These are phyloP conservation scores for Aspergillus fijiensis DNA, from an alignment of 2,329 filamentous ascomycete species.

Conservation along the genomic window DNA sequence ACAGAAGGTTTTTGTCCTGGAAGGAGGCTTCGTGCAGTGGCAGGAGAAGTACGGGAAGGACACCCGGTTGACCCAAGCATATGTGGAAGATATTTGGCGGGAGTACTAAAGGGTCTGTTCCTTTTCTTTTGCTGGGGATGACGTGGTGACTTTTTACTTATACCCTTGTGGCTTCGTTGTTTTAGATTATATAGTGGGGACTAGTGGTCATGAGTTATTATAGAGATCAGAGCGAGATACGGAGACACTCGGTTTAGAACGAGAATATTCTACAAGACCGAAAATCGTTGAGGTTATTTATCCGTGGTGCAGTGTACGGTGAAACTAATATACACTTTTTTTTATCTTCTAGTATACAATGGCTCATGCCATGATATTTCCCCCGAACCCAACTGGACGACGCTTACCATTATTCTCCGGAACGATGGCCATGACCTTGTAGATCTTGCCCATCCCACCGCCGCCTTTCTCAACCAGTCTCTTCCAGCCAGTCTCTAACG, in stretches of 20 bases:
- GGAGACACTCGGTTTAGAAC: not conserved
- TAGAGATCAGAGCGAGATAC: not conserved
- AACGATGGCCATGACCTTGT: slow-evolving; percentile 88
- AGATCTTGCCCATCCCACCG: slow-evolving; percentile 88
- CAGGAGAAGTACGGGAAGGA: slow-evolving; percentile 78
- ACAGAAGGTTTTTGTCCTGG: slow-evolving; percentile 79
- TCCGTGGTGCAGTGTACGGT: too few species aligned
- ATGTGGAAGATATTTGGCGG: slow-evolving; percentile 80
- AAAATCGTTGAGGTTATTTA: too few species aligned
- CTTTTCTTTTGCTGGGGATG: not conserved
- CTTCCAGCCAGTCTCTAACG: slow-evolving; percentile 73
- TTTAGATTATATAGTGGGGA: not conserved
- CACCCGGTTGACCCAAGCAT: slow-evolving; percentile 77
- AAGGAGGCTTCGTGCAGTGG: slow-evolving; percentile 84
- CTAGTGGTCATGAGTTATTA: not conserved
- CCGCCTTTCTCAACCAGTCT: slow-evolving; percentile 79
- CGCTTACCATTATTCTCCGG: slow-evolving; percentile 74
- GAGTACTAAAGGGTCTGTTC: slow-evolving; percentile 38
- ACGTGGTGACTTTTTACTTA: not conserved
- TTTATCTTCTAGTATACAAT: not conserved
- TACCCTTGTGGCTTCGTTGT: slow-evolving; percentile 1
- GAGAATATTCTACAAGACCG: too few species aligned
- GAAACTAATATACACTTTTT: not conserved
- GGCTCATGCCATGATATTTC: slow-evolving; percentile 45
- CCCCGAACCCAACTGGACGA: slow-evolving; percentile 88